Base-by-base conservation (phyloP, 768 basidiomycete species). In the Kwoniella bestiolae region DNA sequence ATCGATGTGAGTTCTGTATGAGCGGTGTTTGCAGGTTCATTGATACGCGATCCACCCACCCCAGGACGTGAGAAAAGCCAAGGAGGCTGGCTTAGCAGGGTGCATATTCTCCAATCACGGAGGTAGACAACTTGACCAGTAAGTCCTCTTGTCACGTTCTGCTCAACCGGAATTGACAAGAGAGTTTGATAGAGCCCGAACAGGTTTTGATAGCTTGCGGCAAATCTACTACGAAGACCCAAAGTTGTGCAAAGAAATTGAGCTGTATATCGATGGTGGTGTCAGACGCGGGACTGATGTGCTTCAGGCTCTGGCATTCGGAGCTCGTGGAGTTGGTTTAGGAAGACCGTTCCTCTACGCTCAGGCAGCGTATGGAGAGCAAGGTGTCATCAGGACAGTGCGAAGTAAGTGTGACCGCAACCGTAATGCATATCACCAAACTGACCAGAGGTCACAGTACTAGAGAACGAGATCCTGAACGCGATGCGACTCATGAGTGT, bases 41-140 rank as follows among this genome's bases (percentile, higher is more conserved):
- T n/a, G n/a, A n/a, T n/a, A n/a, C n/a, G n/a, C n/a, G n/a, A n/a
- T n/a, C n/a, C n/a, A n/a, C n/a, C n/a, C n/a, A n/a, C n/a, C n/a
- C n/a, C n/a, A 85, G 87, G 94, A 97, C 81, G 91, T 91, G 0
- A 86, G 91, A 44, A 84, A 93, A 53, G 93, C 93, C n/a, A 87
- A 86, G 18, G 87, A 94, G 64, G 87, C 89, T 32, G 91, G 92
- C 14, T 87, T 91, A 21, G 88, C 70, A 16, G 79, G 75, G 38
- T 76, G 74, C 63, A 75, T 75, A 16, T 51, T 78, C 21, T 77
- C 73, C 18, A 74, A 77, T 67, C 76, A 73, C 31, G 60, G 60
- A 14, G 60, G 66, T 18, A 31, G 60, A 35, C 66, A 67, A 53
- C 56, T 61, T 26, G 60, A 61, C 49, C 60, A 65, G 70, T 71